A percentile compares a stretch with the other conserved stretches of the same genome.
Evolutionary conservation across 2,329 filamentous ascomycete species (phyloP).

Genomic region (Pyrenophora teres): DNA sequence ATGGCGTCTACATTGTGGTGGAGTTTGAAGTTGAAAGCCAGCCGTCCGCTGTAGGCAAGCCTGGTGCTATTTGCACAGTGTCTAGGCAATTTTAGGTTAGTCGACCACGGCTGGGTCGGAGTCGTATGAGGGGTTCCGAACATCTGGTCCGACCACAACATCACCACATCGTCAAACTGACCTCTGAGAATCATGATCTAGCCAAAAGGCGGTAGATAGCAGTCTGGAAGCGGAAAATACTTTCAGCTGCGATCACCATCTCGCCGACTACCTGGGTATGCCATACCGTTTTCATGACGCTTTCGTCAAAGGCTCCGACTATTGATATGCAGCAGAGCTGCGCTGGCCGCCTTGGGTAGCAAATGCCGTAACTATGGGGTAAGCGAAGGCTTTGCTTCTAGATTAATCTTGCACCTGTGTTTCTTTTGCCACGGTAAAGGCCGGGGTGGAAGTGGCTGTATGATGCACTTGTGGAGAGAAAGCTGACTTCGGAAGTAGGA

Average conservation of each 20-base stretch:
- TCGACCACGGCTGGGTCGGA: slow-evolving; percentile 28
- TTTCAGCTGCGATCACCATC: slow-evolving; percentile 1
- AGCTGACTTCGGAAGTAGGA: neutral
- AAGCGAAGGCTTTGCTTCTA: neutral
- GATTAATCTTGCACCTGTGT: neutral
- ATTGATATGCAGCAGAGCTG: slow-evolving; percentile 15
- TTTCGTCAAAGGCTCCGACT: slow-evolving; percentile 9
- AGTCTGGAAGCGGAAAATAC: slow-evolving; percentile 1
- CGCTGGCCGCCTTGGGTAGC: slow-evolving; percentile 4
- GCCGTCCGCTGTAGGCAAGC: slow-evolving; percentile 4
- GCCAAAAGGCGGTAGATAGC: neutral
- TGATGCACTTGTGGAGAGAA: no score
- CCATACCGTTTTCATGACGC: slow-evolving; percentile 10
- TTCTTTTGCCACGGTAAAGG: neutral
- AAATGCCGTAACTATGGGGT: neutral
- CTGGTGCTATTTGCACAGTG: slow-evolving; percentile 16
- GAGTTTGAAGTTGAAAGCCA: slow-evolving; percentile 23
- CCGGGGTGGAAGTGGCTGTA: neutral
- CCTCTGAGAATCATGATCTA: slow-evolving; percentile 14
- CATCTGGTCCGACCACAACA: slow-evolving; percentile 22
- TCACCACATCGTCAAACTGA: slow-evolving; percentile 13
- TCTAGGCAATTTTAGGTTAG: slow-evolving; percentile 17
- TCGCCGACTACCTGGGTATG: no score
- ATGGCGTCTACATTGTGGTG: neutral
- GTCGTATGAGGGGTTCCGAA: slow-evolving; percentile 34